phyloP scores from a whole-genome alignment of 768 basidiomycete species.

The Leucocoprinus birnbaumii region DNA sequence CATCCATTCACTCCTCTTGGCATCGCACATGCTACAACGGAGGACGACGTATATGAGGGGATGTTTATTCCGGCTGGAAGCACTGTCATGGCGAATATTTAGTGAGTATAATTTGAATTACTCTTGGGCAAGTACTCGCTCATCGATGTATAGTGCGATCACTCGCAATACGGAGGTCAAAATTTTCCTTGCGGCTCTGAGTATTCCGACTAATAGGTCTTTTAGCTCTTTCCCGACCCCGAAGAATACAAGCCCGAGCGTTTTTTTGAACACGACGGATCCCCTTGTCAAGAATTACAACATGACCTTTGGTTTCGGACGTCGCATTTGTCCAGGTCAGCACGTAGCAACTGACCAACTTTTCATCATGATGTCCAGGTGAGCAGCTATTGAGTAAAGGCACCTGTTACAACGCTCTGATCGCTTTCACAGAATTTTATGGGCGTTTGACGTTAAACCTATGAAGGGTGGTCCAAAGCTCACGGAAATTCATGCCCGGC shows the following conservation, averaged over 20 bases:
- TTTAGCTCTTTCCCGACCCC: slow-evolving; percentile 21
- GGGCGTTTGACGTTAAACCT: slow-evolving; percentile 20
- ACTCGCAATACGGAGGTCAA: background rate
- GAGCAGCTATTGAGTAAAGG: background rate
- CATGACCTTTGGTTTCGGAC: slow-evolving; percentile 25
- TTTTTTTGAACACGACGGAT: slow-evolving; percentile 15
- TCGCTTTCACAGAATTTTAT: slow-evolving; percentile 15
- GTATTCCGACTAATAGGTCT: background rate
- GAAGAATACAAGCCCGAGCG: slow-evolving; percentile 22
- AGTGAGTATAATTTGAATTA: slow-evolving; percentile 13
- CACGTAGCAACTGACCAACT: slow-evolving; percentile 23
- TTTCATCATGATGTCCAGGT: slow-evolving; percentile 21
- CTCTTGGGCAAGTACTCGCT: background rate
- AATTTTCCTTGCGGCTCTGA: background rate
- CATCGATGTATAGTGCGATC: background rate
- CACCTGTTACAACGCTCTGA: background rate
- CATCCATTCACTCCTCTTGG: slow-evolving; percentile 23
- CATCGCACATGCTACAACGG: slow-evolving; percentile 29
- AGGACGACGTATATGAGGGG: slow-evolving; percentile 33
- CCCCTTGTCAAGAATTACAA: slow-evolving; percentile 18
- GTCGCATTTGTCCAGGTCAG: slow-evolving; percentile 25
- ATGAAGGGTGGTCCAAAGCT: background rate
- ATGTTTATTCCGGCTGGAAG: slow-evolving; percentile 34
- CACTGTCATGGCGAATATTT: slow-evolving; percentile 20
- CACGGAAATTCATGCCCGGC: no score